Evolutionary conservation across 805 yeast genomes (phyloP), one percentile per base, ranked within the genome.

Genomic region (Diddensiella transvaalensis): DNA sequence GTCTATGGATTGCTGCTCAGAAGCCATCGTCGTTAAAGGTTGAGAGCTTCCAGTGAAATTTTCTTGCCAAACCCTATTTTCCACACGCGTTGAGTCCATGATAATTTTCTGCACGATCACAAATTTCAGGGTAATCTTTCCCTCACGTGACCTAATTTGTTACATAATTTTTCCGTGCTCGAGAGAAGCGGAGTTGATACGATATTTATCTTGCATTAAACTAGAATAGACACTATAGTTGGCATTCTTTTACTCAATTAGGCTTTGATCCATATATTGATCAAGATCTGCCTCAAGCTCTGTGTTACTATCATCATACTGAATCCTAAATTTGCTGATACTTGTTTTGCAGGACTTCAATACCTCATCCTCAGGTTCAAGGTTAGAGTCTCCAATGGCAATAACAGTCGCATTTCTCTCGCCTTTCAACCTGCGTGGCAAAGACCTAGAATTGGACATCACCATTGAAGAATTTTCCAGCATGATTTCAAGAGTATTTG

Each of bases 1-100:
- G 24, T 48, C 54, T n/a, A 40, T 33, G 22, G 44, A 22, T 19
- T 40, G 35, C 36, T 30, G 44, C 41, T 38, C 18, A 24, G 22
- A 15, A 18, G 22, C 21, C 41, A 38, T 38, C 23, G 23, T 38
- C 4, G 13, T 26, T n/a, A n/a, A n/a, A n/a, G n/a, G n/a, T n/a
- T n/a, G n/a, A n/a, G n/a, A n/a, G n/a, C n/a, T n/a, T n/a, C n/a
- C n/a, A n/a, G n/a, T n/a, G n/a, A n/a, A n/a, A n/a, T n/a, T n/a
- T n/a, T n/a, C n/a, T n/a, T n/a, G n/a, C n/a, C n/a, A n/a, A n/a
- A n/a, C n/a, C n/a, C n/a, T n/a, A n/a, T n/a, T n/a, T n/a, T n/a
- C n/a, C n/a, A n/a, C n/a, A n/a, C n/a, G n/a, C n/a, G n/a, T n/a
- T n/a, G n/a, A n/a, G n/a, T n/a, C n/a, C n/a, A n/a, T n/a, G n/a